Percentiles rank a stretch among this genome's conserved stretches.
Evolutionary conservation across 1,284 basidiomycete genomes (phyloP).

Genomic region (Pulveroboletus sp.): DNA sequence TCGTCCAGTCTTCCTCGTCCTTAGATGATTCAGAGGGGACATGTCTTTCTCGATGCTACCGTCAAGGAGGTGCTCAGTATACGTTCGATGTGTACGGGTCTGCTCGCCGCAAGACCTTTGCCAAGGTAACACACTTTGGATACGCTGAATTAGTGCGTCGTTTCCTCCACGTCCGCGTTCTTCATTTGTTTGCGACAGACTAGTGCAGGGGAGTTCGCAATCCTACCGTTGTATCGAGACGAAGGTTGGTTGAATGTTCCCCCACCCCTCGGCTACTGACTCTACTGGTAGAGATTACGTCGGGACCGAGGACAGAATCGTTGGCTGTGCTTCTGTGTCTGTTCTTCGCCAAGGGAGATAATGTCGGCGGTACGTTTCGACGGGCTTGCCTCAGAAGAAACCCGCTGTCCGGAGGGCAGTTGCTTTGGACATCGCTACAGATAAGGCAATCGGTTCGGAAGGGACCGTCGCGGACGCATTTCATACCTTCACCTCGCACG

Average conservation of each 20-base stretch:
- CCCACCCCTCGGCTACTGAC: not conserved
- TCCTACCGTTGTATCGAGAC: not conserved
- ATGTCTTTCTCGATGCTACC: not conserved
- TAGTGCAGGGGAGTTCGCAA: not conserved
- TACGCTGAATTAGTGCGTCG: not conserved
- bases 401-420: not conserved
- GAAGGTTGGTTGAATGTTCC: not conserved
- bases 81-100: not conserved
- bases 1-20: not conserved
- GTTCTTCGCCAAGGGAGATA: not conserved
- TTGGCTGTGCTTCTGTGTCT: not conserved
- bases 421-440: no score
- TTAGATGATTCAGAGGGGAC: not conserved
- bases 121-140: not conserved
- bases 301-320: no score
- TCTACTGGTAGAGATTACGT: not conserved
- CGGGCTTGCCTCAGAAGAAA: not conserved
- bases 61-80: not conserved
- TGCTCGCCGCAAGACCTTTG: not conserved
- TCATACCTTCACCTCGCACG: not conserved
- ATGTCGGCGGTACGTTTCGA: no score
- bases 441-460: no score
- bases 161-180: no score
- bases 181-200: not conserved
- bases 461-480: not conserved